Base-by-base conservation (phyloP, 1,139 yeast genomes). In the Saccharomycopsis crataegensis region DNA sequence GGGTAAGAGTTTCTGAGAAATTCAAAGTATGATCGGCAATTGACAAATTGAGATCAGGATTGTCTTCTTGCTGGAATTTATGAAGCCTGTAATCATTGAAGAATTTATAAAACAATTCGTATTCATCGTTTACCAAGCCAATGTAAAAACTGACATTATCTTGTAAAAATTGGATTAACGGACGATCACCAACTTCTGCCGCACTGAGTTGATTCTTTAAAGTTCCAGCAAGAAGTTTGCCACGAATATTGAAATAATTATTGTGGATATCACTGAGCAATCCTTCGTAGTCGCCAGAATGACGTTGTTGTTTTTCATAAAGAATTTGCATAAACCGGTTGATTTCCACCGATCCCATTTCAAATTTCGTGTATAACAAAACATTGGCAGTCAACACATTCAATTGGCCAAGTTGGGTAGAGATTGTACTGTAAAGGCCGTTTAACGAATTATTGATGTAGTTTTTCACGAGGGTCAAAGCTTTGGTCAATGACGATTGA, bases 401-500 rank as follows among this genome's bases (percentile, higher is more conserved):
- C 45, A 65, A 57, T 16, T 67, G 61, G 0, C 69, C 58, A 33
- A 62, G 65, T 55, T 69, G 72, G 46, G 59, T 61, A 14, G 68
- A 65, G 38, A 85, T 72, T 8, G 73, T 77, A 31, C 67, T 68
- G 43, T 76, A 74, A 1, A 80, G 65, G 16, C 70, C 72, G 55
- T 77, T 79, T 48, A 90, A 65, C 47, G 77, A 77, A 47, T 73
- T 76, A 33, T 76, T 75, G 56, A 87, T 70, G 64, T 82, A 87
- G 61, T 84, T 86, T 59, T 84, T 78, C 28, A 89, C 79, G 59
- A 93, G 72, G 0, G 95, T 82, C 54, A 90, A 74, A 0, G 96
- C 83, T 57, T 96, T 77, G 0, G 94, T 83, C 78, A 90, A 76
- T 63, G 96, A 88, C 62, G 88, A 96, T 57, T 89, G 78, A 68